These are phyloP conservation scores for Tubosaeta sp. DNA, from an alignment of 768 basidiomycete genomes.

Conservation along the genomic window DNA sequence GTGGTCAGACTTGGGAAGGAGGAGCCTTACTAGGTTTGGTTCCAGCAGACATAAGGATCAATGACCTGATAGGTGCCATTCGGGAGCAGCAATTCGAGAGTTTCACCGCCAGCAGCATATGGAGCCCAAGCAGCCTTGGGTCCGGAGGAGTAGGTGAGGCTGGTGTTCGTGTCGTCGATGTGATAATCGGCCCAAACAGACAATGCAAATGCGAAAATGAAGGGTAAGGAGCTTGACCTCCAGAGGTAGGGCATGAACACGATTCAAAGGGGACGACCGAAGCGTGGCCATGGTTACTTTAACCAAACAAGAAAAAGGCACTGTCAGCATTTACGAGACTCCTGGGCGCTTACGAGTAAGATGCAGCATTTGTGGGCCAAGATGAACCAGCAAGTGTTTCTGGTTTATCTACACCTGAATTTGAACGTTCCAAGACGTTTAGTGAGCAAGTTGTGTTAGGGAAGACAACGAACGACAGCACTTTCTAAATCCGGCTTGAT, in stretches of 20 bases:
- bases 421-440: no score
- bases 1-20: not conserved
- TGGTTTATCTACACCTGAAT: not conserved
- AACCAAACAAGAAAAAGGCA: not conserved
- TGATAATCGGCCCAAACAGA: constrained; percentile 17
- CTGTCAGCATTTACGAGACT: not conserved
- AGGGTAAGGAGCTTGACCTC: not conserved
- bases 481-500: not conserved
- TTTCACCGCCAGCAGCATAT: constrained; percentile 7
- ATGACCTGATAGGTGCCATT: constrained; percentile 18
- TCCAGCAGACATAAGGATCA: constrained; percentile 21
- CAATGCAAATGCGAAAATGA: constrained; percentile 2
- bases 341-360: not conserved
- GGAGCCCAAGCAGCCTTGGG: constrained; percentile 24
- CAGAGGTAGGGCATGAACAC: not conserved
- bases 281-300: not conserved
- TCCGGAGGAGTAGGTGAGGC: constrained; percentile 20
- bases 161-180: constrained; percentile 22
- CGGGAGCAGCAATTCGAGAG: constrained; percentile 15
- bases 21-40: constrained; percentile 21
- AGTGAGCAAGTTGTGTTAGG: no score
- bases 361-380: not conserved
- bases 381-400: not conserved
- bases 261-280: not conserved
- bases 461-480: not conserved